phyloP scores from a whole-genome alignment of 1,284 basidiomycete species.

The Puccinia horiana region DNA sequence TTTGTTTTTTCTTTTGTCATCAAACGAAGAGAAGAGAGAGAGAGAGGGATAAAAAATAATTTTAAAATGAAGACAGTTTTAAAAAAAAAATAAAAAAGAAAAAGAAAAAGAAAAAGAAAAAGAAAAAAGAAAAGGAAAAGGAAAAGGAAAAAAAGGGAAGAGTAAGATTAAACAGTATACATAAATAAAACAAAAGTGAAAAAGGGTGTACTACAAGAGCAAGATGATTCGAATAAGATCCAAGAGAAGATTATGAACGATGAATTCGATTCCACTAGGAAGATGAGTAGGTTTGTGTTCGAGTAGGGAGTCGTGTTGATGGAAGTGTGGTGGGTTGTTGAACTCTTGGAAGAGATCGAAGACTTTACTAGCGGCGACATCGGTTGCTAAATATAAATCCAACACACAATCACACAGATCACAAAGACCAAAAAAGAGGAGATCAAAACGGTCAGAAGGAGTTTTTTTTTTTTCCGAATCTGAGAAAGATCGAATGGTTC shows the following conservation, averaged over 20 bases:
- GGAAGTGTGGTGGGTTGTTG: no score
- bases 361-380: conserved; percentile 32
- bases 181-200: neutral
- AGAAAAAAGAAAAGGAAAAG: neutral
- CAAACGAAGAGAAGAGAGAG: no score
- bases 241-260: conserved; percentile 37
- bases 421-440: neutral
- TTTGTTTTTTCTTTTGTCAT: no score
- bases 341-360: conserved; percentile 45
- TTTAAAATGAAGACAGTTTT: no score
- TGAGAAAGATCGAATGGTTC: neutral
- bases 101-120: no score
- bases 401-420: neutral
- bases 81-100: no score
- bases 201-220: conserved; percentile 16
- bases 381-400: conserved; percentile 31
- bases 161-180: no score
- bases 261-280: conserved; percentile 22
- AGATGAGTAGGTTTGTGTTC: neutral
- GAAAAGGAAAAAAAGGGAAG: neutral
- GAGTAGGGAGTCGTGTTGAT: no score
- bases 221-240: conserved; percentile 38
- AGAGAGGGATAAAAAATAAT: no score
- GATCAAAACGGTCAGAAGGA: neutral
- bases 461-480: neutral